Evolutionary conservation across 805 yeast genomes (phyloP), one percentile per base, ranked within the genome.

Genomic region (Candida railenensis): DNA sequence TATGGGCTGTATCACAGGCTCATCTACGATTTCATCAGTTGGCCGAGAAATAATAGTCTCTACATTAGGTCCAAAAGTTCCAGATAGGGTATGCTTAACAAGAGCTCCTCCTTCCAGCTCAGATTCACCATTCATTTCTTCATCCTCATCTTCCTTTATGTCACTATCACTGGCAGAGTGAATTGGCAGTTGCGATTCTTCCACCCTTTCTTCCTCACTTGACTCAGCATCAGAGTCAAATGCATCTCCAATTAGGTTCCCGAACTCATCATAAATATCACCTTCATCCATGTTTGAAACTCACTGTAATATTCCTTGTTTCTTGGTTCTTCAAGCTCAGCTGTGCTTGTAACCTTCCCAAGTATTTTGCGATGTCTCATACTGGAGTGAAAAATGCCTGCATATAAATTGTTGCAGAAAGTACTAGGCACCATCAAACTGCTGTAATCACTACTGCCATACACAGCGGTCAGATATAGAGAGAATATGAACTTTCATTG

Each of bases 201-300:
- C 44, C 12, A 38, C 37, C 11, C 37, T 45, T 14, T 21, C 36
- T 11, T 51, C 34, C 5, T 18, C 18, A 9, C 21, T 32, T 4
- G 18, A 16, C 5, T 19, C 34, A n/a, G 39, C 32, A 53, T 74
- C 82, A 1, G 81, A 74, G 53, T 67, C 78, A 7, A 58, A 62
- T 4, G 75, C 67, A 38, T 71, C 82, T 12, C 83, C 85, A 18
- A 86, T 72, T 33, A 76, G 72, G 58, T 85, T 85, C 39, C 92
- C 92, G 61, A 85, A 85, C 63, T 89, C 96, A 64, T 89, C 97
- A 64, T 85, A 89, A 22, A 82, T 59, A 49, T 82, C 87, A 20
- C 68, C 72, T 19, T 82, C 85, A 55, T 80, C 87, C 81, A 78
- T 80, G 30, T 7, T 25, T 25, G n/a, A n/a, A n/a, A n/a, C n/a